Conservation (phyloP, 2,329 filamentous ascomycete genomes). For the Emergomyces africanus region DNA sequence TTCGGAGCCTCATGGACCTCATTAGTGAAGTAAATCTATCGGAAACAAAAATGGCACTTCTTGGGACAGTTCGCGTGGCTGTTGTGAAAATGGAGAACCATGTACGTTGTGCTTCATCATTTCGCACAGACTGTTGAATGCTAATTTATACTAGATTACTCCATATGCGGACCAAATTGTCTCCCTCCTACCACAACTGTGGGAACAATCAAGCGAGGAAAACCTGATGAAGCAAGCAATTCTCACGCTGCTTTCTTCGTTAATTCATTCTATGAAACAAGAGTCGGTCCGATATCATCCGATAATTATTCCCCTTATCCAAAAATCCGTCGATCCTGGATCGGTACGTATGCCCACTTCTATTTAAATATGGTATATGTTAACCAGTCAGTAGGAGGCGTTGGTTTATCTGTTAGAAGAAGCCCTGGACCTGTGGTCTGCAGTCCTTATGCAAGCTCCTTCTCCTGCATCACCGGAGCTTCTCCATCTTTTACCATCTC, state of each 20-base stretch:
- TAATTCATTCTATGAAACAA: slow-evolving; percentile 75
- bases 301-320: slow-evolving; percentile 70
- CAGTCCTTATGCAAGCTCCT: slow-evolving; percentile 55
- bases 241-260: slow-evolving; percentile 66
- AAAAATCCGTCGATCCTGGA: slow-evolving; percentile 61
- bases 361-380: neutral
- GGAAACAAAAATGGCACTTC: slow-evolving; percentile 79
- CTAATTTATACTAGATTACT: slow-evolving; percentile 33
- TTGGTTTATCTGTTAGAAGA: slow-evolving; percentile 82
- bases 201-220: slow-evolving; percentile 74
- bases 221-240: slow-evolving; percentile 92
- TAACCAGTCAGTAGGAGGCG: slow-evolving; percentile 34
- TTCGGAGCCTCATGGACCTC: slow-evolving; percentile 62
- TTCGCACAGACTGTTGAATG: neutral
- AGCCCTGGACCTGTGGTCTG: slow-evolving; percentile 76
- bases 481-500: slow-evolving; percentile 48
- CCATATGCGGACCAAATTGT: slow-evolving; percentile 70
- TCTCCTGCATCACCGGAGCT: slow-evolving; percentile 48
- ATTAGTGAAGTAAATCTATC: slow-evolving; percentile 67
- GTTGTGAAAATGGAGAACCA: slow-evolving; percentile 71
- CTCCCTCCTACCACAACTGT: slow-evolving; percentile 63
- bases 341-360: slow-evolving; percentile 39
- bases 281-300: slow-evolving; percentile 66
- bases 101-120: slow-evolving; percentile 26
- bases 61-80: slow-evolving; percentile 72